These are phyloP conservation scores for Nowakowskiella sp. DNA, from an alignment of 192 early-diverging fungal species.

Conservation along the genomic window DNA sequence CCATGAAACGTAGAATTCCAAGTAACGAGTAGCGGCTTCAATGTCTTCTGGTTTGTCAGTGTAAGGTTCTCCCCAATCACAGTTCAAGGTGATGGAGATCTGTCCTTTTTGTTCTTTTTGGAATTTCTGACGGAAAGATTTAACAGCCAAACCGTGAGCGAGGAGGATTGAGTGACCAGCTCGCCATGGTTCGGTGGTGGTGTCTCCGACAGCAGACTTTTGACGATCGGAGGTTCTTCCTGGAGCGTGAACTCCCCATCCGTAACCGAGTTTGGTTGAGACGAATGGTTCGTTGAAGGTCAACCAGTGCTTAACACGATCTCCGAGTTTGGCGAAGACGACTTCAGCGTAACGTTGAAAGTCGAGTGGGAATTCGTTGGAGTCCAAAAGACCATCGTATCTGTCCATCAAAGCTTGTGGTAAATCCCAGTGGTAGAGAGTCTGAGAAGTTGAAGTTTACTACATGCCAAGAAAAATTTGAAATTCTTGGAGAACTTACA, in stretches of 20 bases:
- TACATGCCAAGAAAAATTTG: too few relatives aligned
- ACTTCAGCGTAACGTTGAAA: constrained; percentile 30
- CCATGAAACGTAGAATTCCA: constrained; percentile 22
- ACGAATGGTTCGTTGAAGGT: constrained; percentile 36
- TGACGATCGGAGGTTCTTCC: constrained; percentile 19
- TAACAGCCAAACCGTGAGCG: constrained; percentile 20
- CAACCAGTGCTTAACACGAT: constrained; percentile 37
- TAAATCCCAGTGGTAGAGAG: constrained; percentile 37
- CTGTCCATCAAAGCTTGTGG: constrained; percentile 26
- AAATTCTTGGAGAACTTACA: too few relatives aligned
- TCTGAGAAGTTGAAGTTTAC: too few relatives aligned
- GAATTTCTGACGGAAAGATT: constrained; percentile 11
- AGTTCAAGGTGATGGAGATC: constrained; percentile 22
- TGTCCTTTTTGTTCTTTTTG: constrained; percentile 12
- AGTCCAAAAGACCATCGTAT: constrained; percentile 22
- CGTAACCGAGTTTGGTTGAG: constrained; percentile 18
- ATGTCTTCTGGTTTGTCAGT: constrained; percentile 14
- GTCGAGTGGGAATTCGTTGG: constrained; percentile 21
- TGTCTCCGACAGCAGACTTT: constrained; percentile 12
- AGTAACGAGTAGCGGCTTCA: constrained; percentile 12
- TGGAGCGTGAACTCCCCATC: constrained; percentile 11
- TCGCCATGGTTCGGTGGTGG: constrained; percentile 20
- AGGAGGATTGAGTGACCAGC: constrained; percentile 24
- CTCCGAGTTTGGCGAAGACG: constrained; percentile 30
- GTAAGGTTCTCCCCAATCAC: constrained; percentile 19